Evolutionary conservation across 331 rosid species (phyloP).

Genomic region (Rosa hybrid): DNA sequence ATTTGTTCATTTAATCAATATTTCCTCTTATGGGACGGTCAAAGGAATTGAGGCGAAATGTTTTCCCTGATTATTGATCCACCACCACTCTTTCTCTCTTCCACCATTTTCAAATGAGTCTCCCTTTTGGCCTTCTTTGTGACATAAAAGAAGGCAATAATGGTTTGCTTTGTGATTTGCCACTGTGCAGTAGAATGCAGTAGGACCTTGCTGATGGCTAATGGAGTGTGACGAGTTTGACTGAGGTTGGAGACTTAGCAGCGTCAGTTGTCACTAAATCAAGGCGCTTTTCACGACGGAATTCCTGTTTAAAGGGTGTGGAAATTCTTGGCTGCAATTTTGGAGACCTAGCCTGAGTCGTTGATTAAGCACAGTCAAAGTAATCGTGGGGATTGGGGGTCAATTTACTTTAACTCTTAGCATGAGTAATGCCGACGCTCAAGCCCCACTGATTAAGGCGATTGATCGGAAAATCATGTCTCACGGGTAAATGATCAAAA

Average conservation of each 20-base stretch:
- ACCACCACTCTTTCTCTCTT: neutral
- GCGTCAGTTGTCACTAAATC: neutral
- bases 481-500: neutral
- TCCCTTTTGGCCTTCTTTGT: neutral
- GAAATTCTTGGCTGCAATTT: neutral
- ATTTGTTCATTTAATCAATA: no score
- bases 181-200: neutral
- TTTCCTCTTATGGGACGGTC: neutral
- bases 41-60: neutral
- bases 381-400: neutral
- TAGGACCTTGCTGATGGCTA: neutral
- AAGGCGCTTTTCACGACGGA: constrained; percentile 10
- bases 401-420: neutral
- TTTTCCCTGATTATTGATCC: neutral
- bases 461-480: neutral
- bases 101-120: neutral
- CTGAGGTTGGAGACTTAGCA: neutral
- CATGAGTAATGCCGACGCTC: neutral
- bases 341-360: constrained; percentile 5
- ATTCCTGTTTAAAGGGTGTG: neutral
- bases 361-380: neutral
- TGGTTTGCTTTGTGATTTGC: neutral
- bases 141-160: neutral
- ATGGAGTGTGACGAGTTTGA: neutral
- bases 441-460: constrained; percentile 23